Evolutionary conservation across 1,139 yeast genomes (phyloP).

Genomic region (Scheffersomyces illinoinensis): DNA sequence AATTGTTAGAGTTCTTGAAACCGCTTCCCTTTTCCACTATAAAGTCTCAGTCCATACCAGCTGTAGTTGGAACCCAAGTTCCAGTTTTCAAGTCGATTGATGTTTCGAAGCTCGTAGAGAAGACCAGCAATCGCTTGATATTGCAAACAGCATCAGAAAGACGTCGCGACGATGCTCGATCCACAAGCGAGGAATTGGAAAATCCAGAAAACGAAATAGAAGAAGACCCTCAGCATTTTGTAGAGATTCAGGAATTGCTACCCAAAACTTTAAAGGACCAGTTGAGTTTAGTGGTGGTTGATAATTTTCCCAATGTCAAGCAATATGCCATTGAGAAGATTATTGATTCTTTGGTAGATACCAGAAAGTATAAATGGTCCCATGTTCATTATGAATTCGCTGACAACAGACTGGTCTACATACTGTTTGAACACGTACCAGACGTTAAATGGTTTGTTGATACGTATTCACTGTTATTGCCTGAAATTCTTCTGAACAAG

Average conservation of each 20-base stretch:
- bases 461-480: constrained; percentile 1
- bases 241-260: constrained; percentile 26
- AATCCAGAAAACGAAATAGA: constrained; percentile 10
- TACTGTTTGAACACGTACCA: constrained; percentile 23
- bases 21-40: constrained; percentile 10
- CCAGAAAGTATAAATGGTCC: constrained; percentile 25
- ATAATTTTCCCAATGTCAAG: constrained; percentile 34
- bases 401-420: constrained; percentile 27
- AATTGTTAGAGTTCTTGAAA: constrained; percentile 5
- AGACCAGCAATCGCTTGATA: constrained; percentile 23
- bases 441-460: constrained; percentile 15
- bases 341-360: constrained; percentile 11
- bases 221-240: constrained; percentile 9
- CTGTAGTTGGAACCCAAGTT: constrained; percentile 7
- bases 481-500: constrained; percentile 3
- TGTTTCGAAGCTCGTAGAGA: constrained; percentile 20
- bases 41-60: constrained; percentile 2
- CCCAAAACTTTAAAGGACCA: constrained; percentile 41
- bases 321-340: constrained; percentile 30
- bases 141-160: constrained; percentile 2
- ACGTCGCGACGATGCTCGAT: constrained; percentile 8
- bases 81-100: constrained; percentile 26
- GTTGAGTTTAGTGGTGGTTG: constrained; percentile 33
- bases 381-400: constrained; percentile 26
- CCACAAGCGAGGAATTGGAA: constrained; percentile 8